Evolutionary conservation across 257 asterid species (phyloP), one percentile per base, ranked within the genome.

Genomic region (Hygrophila difformis): DNA sequence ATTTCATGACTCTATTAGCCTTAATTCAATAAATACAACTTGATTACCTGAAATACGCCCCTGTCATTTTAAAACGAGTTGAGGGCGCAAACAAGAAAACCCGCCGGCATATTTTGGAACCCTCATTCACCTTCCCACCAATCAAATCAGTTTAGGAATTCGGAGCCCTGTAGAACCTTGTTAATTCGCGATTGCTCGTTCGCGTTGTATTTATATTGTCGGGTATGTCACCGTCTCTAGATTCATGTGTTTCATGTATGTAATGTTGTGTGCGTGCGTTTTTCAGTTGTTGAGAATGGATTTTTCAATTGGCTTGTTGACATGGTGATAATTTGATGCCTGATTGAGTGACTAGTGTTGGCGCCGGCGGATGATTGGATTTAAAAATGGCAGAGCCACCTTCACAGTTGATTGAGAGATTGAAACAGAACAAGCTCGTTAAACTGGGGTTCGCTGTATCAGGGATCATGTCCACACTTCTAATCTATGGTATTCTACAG

Each of bases 391-490:
- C 76, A 70, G 93, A 73, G 65, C 71, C 67, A 59, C 78, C 60
- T 29, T 64, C 55, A 47, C 61, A 65, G 64, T 45, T 70, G 60
- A 41, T 62, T 59, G 60, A 37, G 53, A 51, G 42, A 45, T 44
- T 44, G 54, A 75, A 70, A 66, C 92, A 86, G 53, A 91, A 49
- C 78, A 80, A 57, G 62, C 35, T 72, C 34, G 67, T 75, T 49
- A 82, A 72, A 67, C 70, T 86, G 73, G 55, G 61, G 8, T 86
- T 91, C 43, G 93, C 99, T 14, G 87, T 86, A 15, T 26, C 72
- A 14, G 99, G 99, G 51, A 91, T 91, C 63, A 80, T 91, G 93
- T 72, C 95, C 31, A 86, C 99, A 9, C 84, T 91, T 39, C 82
- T 91, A 33, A 62, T 91, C 36, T 91, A 91, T 48, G 97, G 99